Conservation (phyloP, 495 filamentous ascomycete species). For the Trichocladium uniseriatum region DNA sequence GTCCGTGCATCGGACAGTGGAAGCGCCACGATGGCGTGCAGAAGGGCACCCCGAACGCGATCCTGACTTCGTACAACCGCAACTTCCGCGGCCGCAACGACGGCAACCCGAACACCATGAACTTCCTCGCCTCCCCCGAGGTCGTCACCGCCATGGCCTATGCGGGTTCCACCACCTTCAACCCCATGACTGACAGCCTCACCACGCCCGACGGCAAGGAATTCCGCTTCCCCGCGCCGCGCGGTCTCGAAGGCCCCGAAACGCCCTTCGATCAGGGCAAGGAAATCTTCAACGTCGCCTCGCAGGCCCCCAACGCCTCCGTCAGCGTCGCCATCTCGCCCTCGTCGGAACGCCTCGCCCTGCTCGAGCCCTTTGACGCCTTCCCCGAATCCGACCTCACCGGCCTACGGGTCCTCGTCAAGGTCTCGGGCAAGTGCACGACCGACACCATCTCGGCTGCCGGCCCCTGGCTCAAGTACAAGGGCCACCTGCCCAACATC, state of each 20-base stretch:
- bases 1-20: constrained; percentile 95
- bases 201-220: constrained; percentile 67
- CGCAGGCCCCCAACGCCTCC: constrained; percentile 55
- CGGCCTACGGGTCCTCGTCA: constrained; percentile 74
- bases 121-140: constrained; percentile 94
- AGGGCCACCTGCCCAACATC: constrained; percentile 97
- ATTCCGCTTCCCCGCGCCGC: constrained; percentile 81
- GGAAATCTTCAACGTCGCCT: constrained; percentile 61
- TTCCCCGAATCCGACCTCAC: constrained; percentile 71
- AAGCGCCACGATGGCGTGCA: constrained; percentile 73
- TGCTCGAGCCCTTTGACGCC: constrained; percentile 81
- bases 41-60: constrained; percentile 86
- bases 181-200: constrained; percentile 82
- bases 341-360: constrained; percentile 74
- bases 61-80: constrained; percentile 94
- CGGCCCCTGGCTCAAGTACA: constrained; percentile 97
- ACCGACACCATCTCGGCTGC: constrained; percentile 98
- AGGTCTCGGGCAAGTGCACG: constrained; percentile 94
- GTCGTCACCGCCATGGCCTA: constrained; percentile 94
- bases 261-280: constrained; percentile 75
- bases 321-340: constrained; percentile 68
- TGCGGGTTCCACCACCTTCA: constrained; percentile 87
- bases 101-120: constrained; percentile 92
- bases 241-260: constrained; percentile 65
- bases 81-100: constrained; percentile 98